phyloP scores from a whole-genome alignment of 2,329 filamentous ascomycete genomes.

The Trichoderma cornu-damae region DNA sequence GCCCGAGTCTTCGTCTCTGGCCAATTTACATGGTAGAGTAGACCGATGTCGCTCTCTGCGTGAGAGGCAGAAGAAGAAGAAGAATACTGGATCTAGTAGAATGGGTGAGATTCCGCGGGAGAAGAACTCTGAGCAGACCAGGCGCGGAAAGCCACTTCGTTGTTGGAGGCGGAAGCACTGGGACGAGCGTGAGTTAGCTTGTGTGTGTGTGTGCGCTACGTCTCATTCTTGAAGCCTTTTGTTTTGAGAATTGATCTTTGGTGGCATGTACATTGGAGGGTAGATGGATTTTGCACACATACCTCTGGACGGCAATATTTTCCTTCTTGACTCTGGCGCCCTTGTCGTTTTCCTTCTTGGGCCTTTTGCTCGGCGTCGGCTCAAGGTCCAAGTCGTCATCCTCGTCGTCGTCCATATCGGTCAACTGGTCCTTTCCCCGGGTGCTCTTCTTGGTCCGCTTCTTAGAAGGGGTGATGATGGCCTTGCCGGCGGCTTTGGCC shows the following conservation, averaged over 20 bases:
- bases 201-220: not conserved
- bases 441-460: constrained; percentile 16
- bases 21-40: not conserved
- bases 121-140: not conserved
- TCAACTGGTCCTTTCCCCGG: not conserved
- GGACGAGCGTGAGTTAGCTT: not conserved
- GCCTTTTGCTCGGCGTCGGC: constrained; percentile 28
- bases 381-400: constrained; percentile 21
- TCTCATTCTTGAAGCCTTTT: not conserved
- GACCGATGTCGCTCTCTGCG: not conserved
- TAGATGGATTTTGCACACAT: not conserved
- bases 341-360: constrained; percentile 29
- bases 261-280: not conserved
- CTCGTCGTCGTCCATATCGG: constrained; percentile 18
- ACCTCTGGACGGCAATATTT: not conserved
- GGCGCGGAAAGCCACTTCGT: not conserved
- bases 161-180: not conserved
- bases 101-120: not conserved
- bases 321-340: constrained; percentile 22
- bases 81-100: not conserved
- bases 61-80: not conserved
- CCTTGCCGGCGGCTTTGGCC: constrained; percentile 13
- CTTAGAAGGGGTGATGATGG: constrained; percentile 20
- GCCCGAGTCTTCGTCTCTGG: not conserved
- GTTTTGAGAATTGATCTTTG: not conserved